These are phyloP conservation scores for Penicillium pancosmium DNA, from an alignment of 495 filamentous ascomycete species.

Conservation along the genomic window DNA sequence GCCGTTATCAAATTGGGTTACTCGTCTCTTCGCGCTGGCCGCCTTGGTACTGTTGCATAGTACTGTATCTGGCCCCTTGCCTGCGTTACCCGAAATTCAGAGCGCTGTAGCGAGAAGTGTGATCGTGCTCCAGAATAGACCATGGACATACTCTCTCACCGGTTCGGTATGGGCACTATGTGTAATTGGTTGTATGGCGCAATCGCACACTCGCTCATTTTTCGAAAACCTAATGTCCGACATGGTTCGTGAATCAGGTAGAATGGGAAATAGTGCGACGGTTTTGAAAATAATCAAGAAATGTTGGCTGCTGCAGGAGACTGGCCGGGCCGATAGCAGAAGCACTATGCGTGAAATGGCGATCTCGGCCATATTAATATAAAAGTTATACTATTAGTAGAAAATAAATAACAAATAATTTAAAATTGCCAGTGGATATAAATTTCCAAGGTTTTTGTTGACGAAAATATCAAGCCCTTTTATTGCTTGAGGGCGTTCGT, in stretches of 20 bases:
- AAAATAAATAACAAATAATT: not conserved
- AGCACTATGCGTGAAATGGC: conserved; percentile 11
- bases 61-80: conserved; percentile 6
- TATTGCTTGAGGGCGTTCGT: too few species aligned
- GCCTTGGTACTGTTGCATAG: conserved; percentile 9
- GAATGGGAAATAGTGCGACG: conserved; percentile 9
- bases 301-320: conserved; percentile 12
- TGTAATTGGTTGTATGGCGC: conserved; percentile 11
- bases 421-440: not conserved
- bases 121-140: conserved; percentile 10
- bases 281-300: conserved; percentile 13
- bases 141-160: conserved; percentile 7
- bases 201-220: not conserved
- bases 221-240: conserved; percentile 9
- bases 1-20: conserved; percentile 8
- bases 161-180: conserved; percentile 13
- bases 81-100: conserved; percentile 8
- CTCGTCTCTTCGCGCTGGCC: conserved; percentile 8
- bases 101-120: conserved; percentile 7
- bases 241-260: conserved; percentile 6
- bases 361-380: conserved; percentile 9
- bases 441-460: too few species aligned
- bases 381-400: not conserved
- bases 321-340: conserved; percentile 3
- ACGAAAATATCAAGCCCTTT: too few species aligned